Evolutionary conservation across 257 asterid genomes (phyloP).

Genomic region (Solanum arcanum): DNA sequence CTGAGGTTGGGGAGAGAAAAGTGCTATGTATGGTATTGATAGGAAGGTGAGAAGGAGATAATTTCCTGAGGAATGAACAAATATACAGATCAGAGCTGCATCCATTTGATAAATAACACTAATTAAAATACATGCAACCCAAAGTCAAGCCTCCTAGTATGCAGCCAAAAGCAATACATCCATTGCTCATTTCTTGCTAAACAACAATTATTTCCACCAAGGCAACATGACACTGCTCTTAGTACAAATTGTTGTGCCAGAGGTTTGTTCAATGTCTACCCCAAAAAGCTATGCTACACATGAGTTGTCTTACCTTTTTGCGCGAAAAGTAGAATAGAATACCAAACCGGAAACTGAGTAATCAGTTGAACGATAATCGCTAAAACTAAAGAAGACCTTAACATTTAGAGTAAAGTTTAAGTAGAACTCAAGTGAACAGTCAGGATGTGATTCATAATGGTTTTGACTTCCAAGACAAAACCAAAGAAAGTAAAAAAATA

Average conservation of each 20-base stretch:
- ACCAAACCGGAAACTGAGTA: background rate
- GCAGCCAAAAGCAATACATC: background rate
- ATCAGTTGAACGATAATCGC: background rate
- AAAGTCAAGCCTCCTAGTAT: background rate
- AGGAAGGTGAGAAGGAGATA: conserved; percentile 25
- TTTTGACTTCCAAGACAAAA: background rate
- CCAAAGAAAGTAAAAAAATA: background rate
- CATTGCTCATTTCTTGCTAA: background rate
- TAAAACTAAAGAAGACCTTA: background rate
- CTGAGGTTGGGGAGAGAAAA: conserved; percentile 2
- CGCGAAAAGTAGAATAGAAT: background rate
- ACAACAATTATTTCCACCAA: background rate
- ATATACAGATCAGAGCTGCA: background rate
- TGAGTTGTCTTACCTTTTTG: background rate
- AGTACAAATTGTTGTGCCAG: background rate
- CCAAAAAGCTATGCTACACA: background rate
- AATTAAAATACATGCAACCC: background rate
- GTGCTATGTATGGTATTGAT: conserved; percentile 8
- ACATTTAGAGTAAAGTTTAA: background rate
- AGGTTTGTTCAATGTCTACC: background rate
- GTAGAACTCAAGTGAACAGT: background rate
- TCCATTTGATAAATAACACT: background rate
- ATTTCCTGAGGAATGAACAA: conserved; percentile 36
- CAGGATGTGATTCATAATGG: background rate
- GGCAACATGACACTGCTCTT: background rate